Base-by-base conservation (phyloP, 176 grass and related monocot genomes). In the Hsuehochloa calcarea region DNA sequence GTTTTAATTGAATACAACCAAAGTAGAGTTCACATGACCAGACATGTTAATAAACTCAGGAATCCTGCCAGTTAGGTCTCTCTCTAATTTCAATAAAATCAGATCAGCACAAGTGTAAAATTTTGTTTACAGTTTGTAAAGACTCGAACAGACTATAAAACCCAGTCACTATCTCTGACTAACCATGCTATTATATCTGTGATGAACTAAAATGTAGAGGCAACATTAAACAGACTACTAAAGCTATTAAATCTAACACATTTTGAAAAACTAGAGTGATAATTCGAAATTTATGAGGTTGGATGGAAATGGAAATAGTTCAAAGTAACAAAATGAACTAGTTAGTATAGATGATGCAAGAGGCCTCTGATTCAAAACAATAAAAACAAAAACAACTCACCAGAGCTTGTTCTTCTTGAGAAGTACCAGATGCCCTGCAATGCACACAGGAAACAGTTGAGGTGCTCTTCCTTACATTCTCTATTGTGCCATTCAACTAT, bases 401-500 rank as follows among this genome's bases (percentile, higher is more conserved):
- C 89, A 52, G n/a, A 78, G 17, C n/a, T 58, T 44, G 62, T 68
- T 86, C 22, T 40, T 43, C 84, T 68, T 39, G 39, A 72, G 12
- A 87, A 83, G 67, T 39, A 13, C 38, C 59, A 83, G 80, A 51
- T 49, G n/a, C 8, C 68, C 68, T 22, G n/a, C 75, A 34, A 43
- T 68, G 15, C 37, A 8, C 58, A 80, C 41, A 13, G 2, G 17
- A 65, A 47, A 84, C 68, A 74, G 40, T 50, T 40, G 40, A 34
- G 27, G 17, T 90, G 55, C 22, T 74, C 27, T 60, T 78, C 67
- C 29, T 70, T 14, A 12, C 23, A 72, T 78, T 72, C 60, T 79
- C 50, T 86, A 56, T 58, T 49, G 40, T 50, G 61, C 7, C 35
- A 52, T 69, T 87, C 75, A 90, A 81, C 76, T 92, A 97, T 74